Evolutionary conservation across 2,329 filamentous ascomycete genomes (phyloP).

Genomic region (Penicillium sp.): DNA sequence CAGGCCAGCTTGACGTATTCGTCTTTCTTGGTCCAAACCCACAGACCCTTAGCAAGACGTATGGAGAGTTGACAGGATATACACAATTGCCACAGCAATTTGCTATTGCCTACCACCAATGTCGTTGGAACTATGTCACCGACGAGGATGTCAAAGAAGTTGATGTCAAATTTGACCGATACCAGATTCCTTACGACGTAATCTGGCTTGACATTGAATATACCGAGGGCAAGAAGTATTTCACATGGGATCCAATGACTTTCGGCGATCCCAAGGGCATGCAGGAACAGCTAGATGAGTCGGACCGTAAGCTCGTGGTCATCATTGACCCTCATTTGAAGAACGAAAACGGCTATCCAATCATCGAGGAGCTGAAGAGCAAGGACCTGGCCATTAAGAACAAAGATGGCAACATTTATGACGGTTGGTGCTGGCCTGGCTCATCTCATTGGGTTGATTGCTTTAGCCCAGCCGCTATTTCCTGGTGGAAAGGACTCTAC

Average conservation of each 20-base stretch:
- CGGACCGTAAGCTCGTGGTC: slow-evolving; percentile 83
- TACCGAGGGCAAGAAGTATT: slow-evolving; percentile 95
- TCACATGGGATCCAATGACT: slow-evolving; percentile 88
- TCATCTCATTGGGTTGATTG: slow-evolving; percentile 94
- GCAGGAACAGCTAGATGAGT: slow-evolving; percentile 79
- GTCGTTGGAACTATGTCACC: slow-evolving; percentile 97
- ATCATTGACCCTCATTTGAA: slow-evolving; percentile 99
- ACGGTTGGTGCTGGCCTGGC: slow-evolving; percentile 98
- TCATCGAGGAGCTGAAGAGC: slow-evolving; percentile 76
- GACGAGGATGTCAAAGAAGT: slow-evolving; percentile 97
- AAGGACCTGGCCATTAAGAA: slow-evolving; percentile 82
- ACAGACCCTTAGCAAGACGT: slow-evolving; percentile 73
- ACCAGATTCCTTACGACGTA: slow-evolving; percentile 93
- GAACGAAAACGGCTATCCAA: slow-evolving; percentile 71
- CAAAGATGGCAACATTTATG: slow-evolving; percentile 84
- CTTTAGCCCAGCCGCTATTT: slow-evolving; percentile 85
- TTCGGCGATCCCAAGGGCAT: slow-evolving; percentile 84
- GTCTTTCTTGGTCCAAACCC: slow-evolving; percentile 89
- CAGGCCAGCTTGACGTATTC: slow-evolving; percentile 85
- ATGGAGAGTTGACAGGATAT: slow-evolving; percentile 85
- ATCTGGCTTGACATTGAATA: slow-evolving; percentile 99
- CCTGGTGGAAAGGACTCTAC: slow-evolving; percentile 90
- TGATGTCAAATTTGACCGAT: slow-evolving; percentile 92
- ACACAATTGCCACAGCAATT: slow-evolving; percentile 91
- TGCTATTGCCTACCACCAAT: slow-evolving; percentile 91